A percentile compares a stretch with the other conserved stretches of the same genome.
phyloP scores from a whole-genome alignment of 2,329 filamentous ascomycete species.

The Trichoderma sp. region DNA sequence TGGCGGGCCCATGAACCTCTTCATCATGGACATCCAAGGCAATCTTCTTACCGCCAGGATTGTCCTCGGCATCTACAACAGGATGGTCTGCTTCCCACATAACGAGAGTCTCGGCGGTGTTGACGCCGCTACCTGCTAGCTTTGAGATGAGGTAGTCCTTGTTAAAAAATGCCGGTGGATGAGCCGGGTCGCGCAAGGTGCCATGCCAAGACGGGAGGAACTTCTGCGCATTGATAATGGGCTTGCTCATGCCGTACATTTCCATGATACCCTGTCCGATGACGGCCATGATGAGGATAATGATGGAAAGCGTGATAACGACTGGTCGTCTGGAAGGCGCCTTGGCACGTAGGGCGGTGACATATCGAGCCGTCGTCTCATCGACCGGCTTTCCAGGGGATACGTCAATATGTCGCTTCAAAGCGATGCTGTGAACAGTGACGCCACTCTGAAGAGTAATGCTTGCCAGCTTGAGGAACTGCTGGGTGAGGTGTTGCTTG shows the following conservation, averaged over 20 bases:
- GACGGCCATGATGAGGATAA: conserved; percentile 63
- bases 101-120: conserved; percentile 44
- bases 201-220: conserved; percentile 55
- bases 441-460: conserved; percentile 79
- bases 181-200: conserved; percentile 34
- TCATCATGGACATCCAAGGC: conserved; percentile 50
- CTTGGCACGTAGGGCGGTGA: conserved; percentile 63
- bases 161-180: conserved; percentile 34
- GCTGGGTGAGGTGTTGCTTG: conserved; percentile 44
- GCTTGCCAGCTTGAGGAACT: conserved; percentile 71
- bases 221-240: conserved; percentile 56
- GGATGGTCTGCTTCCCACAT: conserved; percentile 35
- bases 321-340: conserved; percentile 54
- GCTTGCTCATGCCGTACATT: conserved; percentile 57
- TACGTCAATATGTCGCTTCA: conserved; percentile 51
- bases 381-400: conserved; percentile 39
- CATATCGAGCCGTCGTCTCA: conserved; percentile 64
- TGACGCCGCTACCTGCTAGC: conserved; percentile 40
- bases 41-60: conserved; percentile 33
- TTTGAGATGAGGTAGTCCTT: conserved; percentile 42
- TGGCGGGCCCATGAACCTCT: conserved; percentile 54
- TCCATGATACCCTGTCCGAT: conserved; percentile 67
- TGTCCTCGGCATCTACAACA: conserved; percentile 28
- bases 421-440: conserved; percentile 75
- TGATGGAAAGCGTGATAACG: conserved; percentile 55